These are phyloP conservation scores for Rhizophagus clarus DNA, from an alignment of 192 early-diverging fungal genomes.

Conservation along the genomic window DNA sequence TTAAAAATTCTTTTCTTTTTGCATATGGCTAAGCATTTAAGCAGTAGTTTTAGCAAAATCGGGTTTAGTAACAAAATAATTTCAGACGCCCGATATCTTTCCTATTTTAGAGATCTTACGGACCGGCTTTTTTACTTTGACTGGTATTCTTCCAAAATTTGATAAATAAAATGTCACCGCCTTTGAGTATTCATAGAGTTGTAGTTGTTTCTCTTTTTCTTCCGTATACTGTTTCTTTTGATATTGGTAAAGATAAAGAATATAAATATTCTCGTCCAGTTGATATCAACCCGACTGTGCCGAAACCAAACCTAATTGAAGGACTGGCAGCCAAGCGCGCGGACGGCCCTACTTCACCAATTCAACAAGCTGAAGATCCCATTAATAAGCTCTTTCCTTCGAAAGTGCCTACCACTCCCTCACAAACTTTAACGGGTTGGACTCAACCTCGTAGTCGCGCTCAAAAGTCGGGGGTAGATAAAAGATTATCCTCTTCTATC, in stretches of 20 bases:
- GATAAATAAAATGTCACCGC: constrained; percentile 10
- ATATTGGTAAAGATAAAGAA: constrained; percentile 47
- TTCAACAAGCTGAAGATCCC: constrained; percentile 28
- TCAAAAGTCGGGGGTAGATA: constrained; percentile 24
- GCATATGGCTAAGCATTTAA: too few relatives aligned
- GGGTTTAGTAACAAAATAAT: too few relatives aligned
- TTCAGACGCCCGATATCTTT: too few relatives aligned
- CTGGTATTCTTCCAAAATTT: too few relatives aligned
- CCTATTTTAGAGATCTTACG: too few relatives aligned
- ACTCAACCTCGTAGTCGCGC: constrained; percentile 45
- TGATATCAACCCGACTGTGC: constrained; percentile 19
- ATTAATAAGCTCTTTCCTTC: constrained; percentile 42
- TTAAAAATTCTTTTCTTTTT: too few relatives aligned
- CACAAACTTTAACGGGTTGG: constrained; percentile 27
- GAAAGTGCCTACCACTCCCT: background rate
- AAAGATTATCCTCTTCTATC: background rate
- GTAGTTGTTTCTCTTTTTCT: constrained; percentile 76
- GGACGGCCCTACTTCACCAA: constrained; percentile 31
- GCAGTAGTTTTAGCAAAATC: too few relatives aligned
- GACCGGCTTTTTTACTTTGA: too few relatives aligned
- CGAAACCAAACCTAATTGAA: constrained; percentile 45
- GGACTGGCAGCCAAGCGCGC: constrained; percentile 35
- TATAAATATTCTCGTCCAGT: constrained; percentile 32
- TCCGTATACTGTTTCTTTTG: constrained; percentile 71
- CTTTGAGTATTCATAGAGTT: constrained; percentile 50